phyloP scores from a whole-genome alignment of 148 eudicot genomes.

The Chenopodium suecicum region DNA sequence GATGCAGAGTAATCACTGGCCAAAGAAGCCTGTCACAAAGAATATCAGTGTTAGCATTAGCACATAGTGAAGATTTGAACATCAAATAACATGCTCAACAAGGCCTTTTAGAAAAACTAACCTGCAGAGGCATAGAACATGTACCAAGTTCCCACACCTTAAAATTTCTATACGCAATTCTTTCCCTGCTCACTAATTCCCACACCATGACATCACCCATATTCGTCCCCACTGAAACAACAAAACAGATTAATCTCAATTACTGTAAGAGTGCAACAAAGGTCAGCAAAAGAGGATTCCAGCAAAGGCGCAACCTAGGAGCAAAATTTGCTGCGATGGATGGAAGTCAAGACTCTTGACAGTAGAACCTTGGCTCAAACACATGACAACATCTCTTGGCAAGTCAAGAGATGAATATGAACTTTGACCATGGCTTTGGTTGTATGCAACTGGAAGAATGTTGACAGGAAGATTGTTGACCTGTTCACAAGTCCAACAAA shows the following conservation, averaged over 20 bases:
- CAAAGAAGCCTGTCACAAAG: slow-evolving; percentile 49
- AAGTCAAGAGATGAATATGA: slow-evolving; percentile 77
- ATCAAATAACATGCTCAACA: slow-evolving; percentile 6
- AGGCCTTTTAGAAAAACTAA: slow-evolving; percentile 22
- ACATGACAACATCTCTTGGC: slow-evolving; percentile 70
- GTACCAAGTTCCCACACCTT: slow-evolving; percentile 75
- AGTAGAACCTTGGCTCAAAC: slow-evolving; percentile 75
- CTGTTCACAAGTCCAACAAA: slow-evolving; percentile 39
- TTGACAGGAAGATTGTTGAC: slow-evolving; percentile 66
- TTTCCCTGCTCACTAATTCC: slow-evolving; percentile 78
- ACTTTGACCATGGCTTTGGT: slow-evolving; percentile 71
- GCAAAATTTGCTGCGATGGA: slow-evolving; percentile 69
- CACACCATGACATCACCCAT: slow-evolving; percentile 81
- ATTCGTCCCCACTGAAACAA: slow-evolving; percentile 69
- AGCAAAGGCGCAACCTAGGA: slow-evolving; percentile 60
- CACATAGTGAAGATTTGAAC: not conserved
- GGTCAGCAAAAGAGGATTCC: slow-evolving; percentile 1
- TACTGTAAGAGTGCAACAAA: not conserved
- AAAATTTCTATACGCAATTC: slow-evolving; percentile 64
- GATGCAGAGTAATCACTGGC: slow-evolving; percentile 62
- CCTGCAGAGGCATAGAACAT: slow-evolving; percentile 74
- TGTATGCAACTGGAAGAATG: slow-evolving; percentile 63
- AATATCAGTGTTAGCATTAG: slow-evolving; percentile 10
- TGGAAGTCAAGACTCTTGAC: slow-evolving; percentile 96
- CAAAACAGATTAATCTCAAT: slow-evolving; percentile 17